phyloP scores from a whole-genome alignment of 176 grass and related monocot genomes.

The Aegilops sharonensis region DNA sequence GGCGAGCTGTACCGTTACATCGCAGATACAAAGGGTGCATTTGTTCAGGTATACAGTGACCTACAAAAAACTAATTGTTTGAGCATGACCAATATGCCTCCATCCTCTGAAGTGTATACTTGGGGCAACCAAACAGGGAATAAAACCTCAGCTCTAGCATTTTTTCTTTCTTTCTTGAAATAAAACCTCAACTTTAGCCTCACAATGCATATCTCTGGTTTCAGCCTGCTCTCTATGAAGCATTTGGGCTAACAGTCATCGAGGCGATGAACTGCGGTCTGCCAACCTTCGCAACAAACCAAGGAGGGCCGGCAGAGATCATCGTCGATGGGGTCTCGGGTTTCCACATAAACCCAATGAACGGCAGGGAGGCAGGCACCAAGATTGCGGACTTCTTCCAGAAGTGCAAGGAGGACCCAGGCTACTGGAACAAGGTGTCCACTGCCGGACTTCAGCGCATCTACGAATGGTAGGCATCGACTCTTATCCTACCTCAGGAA shows the following conservation, averaged over 20 bases:
- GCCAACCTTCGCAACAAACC: constrained; percentile 84
- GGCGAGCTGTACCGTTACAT: constrained; percentile 93
- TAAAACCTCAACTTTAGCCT: background rate
- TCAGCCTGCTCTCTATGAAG: constrained; percentile 97
- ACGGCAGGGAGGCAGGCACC: constrained; percentile 66
- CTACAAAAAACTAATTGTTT: background rate
- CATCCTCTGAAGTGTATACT: background rate
- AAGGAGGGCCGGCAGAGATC: constrained; percentile 93
- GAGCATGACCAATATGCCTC: background rate
- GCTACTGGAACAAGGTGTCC: constrained; percentile 93
- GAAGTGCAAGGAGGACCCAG: constrained; percentile 72
- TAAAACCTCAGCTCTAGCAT: background rate
- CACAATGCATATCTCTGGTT: constrained; percentile 4
- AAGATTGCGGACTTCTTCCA: constrained; percentile 93
- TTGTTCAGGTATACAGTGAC: constrained; percentile 67
- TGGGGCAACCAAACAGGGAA: background rate
- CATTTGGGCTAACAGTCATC: constrained; percentile 94
- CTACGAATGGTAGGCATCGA: constrained; percentile 65
- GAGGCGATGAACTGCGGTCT: constrained; percentile 98
- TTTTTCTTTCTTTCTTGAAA: background rate
- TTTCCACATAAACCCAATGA: constrained; percentile 85
- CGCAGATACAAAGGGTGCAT: constrained; percentile 87
- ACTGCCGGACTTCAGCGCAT: constrained; percentile 85
- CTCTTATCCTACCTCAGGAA: background rate
- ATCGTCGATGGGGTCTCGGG: constrained; percentile 85